A percentile compares a stretch with the other conserved stretches of the same genome.
Conservation (phyloP, 139 green algal genomes). For the Chlorella vulgaris region DNA sequence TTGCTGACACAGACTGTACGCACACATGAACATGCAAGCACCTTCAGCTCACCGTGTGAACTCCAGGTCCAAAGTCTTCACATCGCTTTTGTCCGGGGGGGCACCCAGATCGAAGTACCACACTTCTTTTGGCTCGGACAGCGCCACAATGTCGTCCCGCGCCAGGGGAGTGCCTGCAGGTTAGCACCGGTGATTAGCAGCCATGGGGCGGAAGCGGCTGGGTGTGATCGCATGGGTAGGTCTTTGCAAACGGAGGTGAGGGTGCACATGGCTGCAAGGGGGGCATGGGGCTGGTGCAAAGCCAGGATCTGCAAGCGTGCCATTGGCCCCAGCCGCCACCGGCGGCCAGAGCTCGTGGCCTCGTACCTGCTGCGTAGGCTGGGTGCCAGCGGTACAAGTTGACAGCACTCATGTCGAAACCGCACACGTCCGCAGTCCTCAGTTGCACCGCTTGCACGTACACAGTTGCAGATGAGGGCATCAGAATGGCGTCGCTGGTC, state of each 20-base stretch:
- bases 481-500: constrained; percentile 54
- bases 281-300: too few species aligned
- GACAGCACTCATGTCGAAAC: constrained; percentile 62
- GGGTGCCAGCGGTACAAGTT: constrained; percentile 70
- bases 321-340: too few species aligned
- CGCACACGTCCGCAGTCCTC: constrained; percentile 47
- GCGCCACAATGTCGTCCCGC: constrained; percentile 34
- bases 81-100: constrained; percentile 52
- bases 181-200: too few species aligned
- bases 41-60: constrained; percentile 45
- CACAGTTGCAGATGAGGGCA: constrained; percentile 74
- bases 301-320: background rate
- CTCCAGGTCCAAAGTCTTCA: constrained; percentile 65
- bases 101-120: constrained; percentile 78
- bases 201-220: background rate
- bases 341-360: too few species aligned
- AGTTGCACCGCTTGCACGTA: constrained; percentile 69
- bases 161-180: constrained; percentile 44
- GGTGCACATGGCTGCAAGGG: too few species aligned
- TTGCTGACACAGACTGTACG: background rate
- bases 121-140: constrained; percentile 59
- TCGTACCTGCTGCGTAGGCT: constrained; percentile 50
- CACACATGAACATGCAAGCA: background rate
- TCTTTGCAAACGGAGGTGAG: too few species aligned
- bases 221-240: background rate